Conservation (phyloP, 768 basidiomycete species). For the Suillus subluteus region DNA sequence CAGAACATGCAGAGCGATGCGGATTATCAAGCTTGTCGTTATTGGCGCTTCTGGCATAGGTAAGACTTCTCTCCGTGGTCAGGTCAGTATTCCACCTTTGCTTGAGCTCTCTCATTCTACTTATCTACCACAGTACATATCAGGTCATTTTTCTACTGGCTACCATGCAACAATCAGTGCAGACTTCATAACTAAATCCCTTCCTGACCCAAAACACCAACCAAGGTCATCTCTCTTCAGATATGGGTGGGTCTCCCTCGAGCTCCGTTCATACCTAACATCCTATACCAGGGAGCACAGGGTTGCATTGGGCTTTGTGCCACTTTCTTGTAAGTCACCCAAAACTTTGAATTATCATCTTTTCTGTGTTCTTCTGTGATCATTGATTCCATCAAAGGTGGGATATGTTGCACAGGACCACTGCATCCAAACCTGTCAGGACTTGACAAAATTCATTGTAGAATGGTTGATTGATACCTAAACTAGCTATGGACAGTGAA, state of each 20-base stretch:
- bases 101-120: background rate
- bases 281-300: no score
- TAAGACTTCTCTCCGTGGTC: conserved; percentile 78
- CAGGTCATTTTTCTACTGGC: conserved; percentile 71
- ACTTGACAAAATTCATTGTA: no score
- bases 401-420: no score
- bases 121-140: conserved; percentile 59
- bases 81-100: conserved; percentile 45
- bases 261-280: background rate
- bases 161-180: conserved; percentile 88
- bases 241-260: conserved; percentile 53
- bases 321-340: no score
- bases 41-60: conserved; percentile 86
- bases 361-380: no score
- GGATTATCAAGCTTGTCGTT: conserved; percentile 79
- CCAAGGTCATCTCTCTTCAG: conserved; percentile 66
- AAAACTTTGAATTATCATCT: no score
- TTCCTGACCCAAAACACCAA: conserved; percentile 62
- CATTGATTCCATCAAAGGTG: no score
- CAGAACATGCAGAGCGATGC: conserved; percentile 44
- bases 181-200: conserved; percentile 80
- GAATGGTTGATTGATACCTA: no score
- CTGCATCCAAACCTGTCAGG: no score
- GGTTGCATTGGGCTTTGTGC: no score
- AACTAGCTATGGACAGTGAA: no score